phyloP scores from a whole-genome alignment of 441 rosid species.

The Gossypium schwendimanii region DNA sequence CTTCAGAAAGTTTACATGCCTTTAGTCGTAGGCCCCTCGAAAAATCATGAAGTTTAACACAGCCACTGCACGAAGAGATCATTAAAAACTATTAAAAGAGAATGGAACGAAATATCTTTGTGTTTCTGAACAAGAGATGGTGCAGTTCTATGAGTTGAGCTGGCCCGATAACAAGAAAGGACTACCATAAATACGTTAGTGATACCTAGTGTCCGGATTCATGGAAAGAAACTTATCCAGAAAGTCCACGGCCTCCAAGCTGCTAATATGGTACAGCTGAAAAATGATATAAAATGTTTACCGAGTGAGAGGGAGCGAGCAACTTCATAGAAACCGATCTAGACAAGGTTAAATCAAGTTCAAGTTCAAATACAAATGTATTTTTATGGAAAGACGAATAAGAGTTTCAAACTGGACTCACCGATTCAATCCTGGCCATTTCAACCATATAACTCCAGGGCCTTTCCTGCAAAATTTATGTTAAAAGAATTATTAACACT shows the following conservation, averaged over 20 bases:
- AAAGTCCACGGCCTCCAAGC: slow-evolving; percentile 65
- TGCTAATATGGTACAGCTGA: slow-evolving; percentile 69
- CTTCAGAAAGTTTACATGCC: slow-evolving; percentile 51
- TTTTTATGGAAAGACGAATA: not conserved
- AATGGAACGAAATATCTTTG: not conserved
- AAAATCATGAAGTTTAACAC: slow-evolving; percentile 52
- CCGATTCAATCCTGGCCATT: slow-evolving; percentile 83
- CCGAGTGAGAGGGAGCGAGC: not conserved
- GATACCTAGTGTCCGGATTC: slow-evolving; percentile 80
- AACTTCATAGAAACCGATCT: slow-evolving; percentile 1
- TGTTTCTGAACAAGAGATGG: not conserved
- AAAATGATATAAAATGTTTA: slow-evolving; percentile 19
- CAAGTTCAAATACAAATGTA: not conserved
- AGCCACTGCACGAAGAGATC: slow-evolving; percentile 50
- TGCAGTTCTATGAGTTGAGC: not conserved
- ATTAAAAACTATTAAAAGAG: not conserved
- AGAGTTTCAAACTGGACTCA: slow-evolving; percentile 31
- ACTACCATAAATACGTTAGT: not conserved
- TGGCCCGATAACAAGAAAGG: not conserved
- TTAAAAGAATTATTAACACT: slow-evolving; percentile 7
- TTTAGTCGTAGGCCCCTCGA: slow-evolving; percentile 50
- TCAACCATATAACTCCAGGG: slow-evolving; percentile 81
- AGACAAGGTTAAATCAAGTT: not conserved
- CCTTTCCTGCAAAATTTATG: slow-evolving; percentile 52
- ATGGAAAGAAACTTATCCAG: slow-evolving; percentile 71